These are phyloP conservation scores for Linum trigynum DNA, from an alignment of 345 rosid genomes.

Conservation along the genomic window DNA sequence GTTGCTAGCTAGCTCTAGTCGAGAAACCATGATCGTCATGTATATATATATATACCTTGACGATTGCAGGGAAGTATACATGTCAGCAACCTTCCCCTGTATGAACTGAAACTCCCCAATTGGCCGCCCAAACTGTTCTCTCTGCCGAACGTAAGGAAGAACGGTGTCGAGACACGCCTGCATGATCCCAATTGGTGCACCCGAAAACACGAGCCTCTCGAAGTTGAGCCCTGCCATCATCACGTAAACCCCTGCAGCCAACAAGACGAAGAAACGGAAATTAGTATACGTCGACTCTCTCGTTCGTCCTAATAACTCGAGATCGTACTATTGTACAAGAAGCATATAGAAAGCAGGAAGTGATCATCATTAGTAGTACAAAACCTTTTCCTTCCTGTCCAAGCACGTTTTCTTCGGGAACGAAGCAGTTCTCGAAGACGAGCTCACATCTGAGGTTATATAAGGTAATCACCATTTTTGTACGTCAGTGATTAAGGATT, in stretches of 20 bases:
- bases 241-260: slow-evolving; percentile 74
- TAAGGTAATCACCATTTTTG: slow-evolving; percentile 27
- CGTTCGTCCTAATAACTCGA: too few species aligned
- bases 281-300: too few species aligned
- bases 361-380: too few species aligned
- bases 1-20: too few species aligned
- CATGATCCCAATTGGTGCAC: slow-evolving; percentile 94
- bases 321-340: too few species aligned
- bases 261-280: slow-evolving; percentile 8
- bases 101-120: slow-evolving; percentile 87
- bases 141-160: slow-evolving; percentile 75
- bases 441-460: slow-evolving; percentile 69
- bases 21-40: too few species aligned
- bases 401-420: slow-evolving; percentile 81
- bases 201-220: slow-evolving; percentile 87
- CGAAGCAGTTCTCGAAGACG: slow-evolving; percentile 83
- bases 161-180: slow-evolving; percentile 89
- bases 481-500: background rate
- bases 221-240: slow-evolving; percentile 95
- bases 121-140: slow-evolving; percentile 89
- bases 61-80: slow-evolving; percentile 83
- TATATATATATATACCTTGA: slow-evolving; percentile 40
- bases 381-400: slow-evolving; percentile 88
- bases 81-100: slow-evolving; percentile 96
- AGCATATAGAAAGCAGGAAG: too few species aligned